Conservation (phyloP, 495 filamentous ascomycete genomes). For the Aspergillus diversus region DNA sequence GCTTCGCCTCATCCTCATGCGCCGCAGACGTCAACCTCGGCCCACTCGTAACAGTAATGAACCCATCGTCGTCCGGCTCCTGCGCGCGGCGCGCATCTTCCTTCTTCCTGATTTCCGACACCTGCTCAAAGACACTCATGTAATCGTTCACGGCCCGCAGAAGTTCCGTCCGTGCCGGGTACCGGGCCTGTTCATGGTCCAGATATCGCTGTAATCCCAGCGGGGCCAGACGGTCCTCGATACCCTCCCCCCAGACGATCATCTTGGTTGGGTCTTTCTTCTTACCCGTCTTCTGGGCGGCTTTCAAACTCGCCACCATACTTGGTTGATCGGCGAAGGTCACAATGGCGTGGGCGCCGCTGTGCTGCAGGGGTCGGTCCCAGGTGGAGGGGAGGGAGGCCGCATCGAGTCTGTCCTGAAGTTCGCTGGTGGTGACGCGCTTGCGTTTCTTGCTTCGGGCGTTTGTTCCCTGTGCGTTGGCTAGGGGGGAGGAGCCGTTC, state of each 20-base stretch:
- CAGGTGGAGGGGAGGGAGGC: constrained; percentile 68
- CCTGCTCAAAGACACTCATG: constrained; percentile 71
- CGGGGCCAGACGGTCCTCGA: constrained; percentile 54
- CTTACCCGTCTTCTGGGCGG: constrained; percentile 63
- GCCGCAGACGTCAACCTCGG: constrained; percentile 71
- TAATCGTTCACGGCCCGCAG: constrained; percentile 77
- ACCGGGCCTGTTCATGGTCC: constrained; percentile 63
- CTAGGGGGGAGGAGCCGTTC: constrained; percentile 16
- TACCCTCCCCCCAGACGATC: constrained; percentile 65
- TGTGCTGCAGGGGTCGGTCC: constrained; percentile 70
- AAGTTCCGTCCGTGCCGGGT: constrained; percentile 64
- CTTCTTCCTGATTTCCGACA: constrained; percentile 67
- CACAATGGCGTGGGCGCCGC: constrained; percentile 78
- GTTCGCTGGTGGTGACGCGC: constrained; percentile 54
- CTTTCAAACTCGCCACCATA: constrained; percentile 72
- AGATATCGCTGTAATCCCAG: constrained; percentile 67
- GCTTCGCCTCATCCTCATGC: constrained; percentile 72
- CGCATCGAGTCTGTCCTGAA: constrained; percentile 54
- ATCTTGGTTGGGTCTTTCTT: constrained; percentile 42
- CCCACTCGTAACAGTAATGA: constrained; percentile 86
- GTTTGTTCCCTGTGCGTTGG: constrained; percentile 25
- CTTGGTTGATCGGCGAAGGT: constrained; percentile 80
- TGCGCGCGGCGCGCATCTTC: constrained; percentile 65
- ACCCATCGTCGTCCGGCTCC: constrained; percentile 92
- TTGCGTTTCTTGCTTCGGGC: constrained; percentile 67